These are phyloP conservation scores for Neotropicomus parvogracilis DNA, from an alignment of 1,284 basidiomycete species.

Conservation along the genomic window DNA sequence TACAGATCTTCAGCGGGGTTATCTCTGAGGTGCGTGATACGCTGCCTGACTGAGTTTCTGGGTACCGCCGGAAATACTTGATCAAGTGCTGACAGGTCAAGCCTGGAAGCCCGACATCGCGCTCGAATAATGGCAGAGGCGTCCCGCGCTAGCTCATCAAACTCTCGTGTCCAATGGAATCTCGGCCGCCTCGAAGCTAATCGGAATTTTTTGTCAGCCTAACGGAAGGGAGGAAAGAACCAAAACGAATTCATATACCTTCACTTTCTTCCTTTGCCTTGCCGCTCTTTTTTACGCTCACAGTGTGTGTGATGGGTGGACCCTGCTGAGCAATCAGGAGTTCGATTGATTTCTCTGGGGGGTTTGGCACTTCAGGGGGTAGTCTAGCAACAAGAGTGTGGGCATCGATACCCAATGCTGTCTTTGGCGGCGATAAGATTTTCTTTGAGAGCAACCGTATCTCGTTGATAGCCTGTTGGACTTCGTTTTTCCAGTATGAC, in stretches of 20 bases:
- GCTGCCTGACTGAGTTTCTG: constrained; percentile 64
- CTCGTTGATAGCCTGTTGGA: constrained; percentile 53
- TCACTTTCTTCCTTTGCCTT: constrained; percentile 38
- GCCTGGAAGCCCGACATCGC: constrained; percentile 60
- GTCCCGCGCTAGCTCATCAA: constrained; percentile 84
- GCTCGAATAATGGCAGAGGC: constrained; percentile 79
- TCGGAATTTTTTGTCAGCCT: constrained; percentile 16
- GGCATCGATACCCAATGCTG: constrained; percentile 22
- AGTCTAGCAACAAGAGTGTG: constrained; percentile 25
- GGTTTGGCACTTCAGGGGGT: constrained; percentile 39
- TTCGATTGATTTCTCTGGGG: constrained; percentile 52
- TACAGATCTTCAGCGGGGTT: constrained; percentile 70
- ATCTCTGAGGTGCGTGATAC: constrained; percentile 57
- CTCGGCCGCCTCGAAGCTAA: constrained; percentile 49
- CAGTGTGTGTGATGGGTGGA: constrained; percentile 32
- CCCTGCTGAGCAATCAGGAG: constrained; percentile 57
- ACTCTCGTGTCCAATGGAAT: constrained; percentile 81
- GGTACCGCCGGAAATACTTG: constrained; percentile 76
- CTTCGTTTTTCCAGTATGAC: constrained; percentile 60
- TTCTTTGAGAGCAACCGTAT: constrained; percentile 47
- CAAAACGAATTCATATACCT: constrained; percentile 18
- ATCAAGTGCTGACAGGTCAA: constrained; percentile 69
- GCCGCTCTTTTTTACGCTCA: constrained; percentile 35
- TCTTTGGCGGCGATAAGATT: constrained; percentile 29
- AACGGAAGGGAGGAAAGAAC: background rate